Evolutionary conservation across 257 asterid species (phyloP).

Genomic region (Schizonepeta tenuifolia): DNA sequence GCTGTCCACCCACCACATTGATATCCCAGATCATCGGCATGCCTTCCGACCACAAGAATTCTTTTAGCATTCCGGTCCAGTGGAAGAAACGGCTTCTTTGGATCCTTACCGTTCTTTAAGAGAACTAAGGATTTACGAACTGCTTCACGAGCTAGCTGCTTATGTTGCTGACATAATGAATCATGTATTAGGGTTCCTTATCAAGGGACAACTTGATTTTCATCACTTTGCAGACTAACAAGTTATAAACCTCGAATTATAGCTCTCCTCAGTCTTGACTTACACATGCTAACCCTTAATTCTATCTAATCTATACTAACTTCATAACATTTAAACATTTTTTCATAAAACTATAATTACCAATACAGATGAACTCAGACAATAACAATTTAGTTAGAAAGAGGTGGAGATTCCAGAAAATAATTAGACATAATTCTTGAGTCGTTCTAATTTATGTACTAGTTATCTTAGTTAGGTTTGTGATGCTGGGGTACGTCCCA

Average conservation of each 20-base stretch:
- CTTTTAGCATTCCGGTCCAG: constrained; percentile 54
- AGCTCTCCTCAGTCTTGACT: no score
- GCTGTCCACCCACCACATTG: constrained; percentile 90
- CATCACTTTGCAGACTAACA: neutral
- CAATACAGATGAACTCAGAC: neutral
- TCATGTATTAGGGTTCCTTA: constrained; percentile 5
- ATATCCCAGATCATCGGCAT: constrained; percentile 75
- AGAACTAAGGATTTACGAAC: constrained; percentile 83
- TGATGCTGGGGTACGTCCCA: neutral
- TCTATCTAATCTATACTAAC: no score
- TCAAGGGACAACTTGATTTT: neutral
- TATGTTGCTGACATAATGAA: constrained; percentile 56
- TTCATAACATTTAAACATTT: no score
- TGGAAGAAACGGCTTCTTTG: constrained; percentile 65
- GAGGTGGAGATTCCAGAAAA: neutral
- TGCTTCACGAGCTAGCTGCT: constrained; percentile 84
- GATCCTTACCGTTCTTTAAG: constrained; percentile 71
- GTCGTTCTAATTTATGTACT: neutral
- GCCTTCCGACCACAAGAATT: constrained; percentile 70
- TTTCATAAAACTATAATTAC: neutral
- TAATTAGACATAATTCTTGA: neutral
- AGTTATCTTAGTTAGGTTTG: neutral
- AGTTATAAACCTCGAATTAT: neutral
- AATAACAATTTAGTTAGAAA: neutral
- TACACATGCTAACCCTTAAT: no score